These are phyloP conservation scores for Firmiana major DNA, from an alignment of 345 rosid genomes.

Conservation along the genomic window DNA sequence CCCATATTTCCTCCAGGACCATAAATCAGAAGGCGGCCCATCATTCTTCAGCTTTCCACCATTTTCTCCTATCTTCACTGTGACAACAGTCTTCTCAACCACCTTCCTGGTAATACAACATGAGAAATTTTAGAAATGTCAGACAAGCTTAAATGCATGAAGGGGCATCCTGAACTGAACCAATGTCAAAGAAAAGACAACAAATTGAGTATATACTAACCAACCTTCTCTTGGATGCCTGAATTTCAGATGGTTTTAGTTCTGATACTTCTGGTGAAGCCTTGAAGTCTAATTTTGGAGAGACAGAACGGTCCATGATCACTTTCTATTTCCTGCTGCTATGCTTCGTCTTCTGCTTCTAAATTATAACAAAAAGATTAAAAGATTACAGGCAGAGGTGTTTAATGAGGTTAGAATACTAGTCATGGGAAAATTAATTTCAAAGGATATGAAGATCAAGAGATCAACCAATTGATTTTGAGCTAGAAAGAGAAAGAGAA, in stretches of 20 bases:
- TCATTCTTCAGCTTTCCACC: slow-evolving; percentile 53
- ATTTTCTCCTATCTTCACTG: slow-evolving; percentile 45
- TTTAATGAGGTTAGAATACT: not conserved
- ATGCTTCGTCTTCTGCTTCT: not conserved
- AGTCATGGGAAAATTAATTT: not conserved
- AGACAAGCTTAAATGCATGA: not conserved
- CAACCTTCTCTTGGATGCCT: slow-evolving; percentile 52
- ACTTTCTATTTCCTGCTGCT: not conserved
- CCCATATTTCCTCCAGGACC: slow-evolving; percentile 83
- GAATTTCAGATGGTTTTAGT: slow-evolving; percentile 29
- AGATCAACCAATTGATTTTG: slow-evolving; percentile 17
- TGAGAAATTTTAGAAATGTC: not conserved
- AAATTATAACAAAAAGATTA: slow-evolving; percentile 9
- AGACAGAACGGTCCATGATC: slow-evolving; percentile 37
- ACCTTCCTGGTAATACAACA: slow-evolving; percentile 41
- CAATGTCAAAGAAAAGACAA: not conserved
- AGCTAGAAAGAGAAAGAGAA: slow-evolving; percentile 1
- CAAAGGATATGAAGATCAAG: slow-evolving; percentile 16
- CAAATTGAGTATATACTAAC: not conserved
- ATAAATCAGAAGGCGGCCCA: slow-evolving; percentile 63
- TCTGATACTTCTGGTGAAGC: slow-evolving; percentile 28
- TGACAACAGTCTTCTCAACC: slow-evolving; percentile 54
- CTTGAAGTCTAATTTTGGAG: slow-evolving; percentile 31
- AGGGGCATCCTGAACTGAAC: not conserved
- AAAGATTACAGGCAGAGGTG: slow-evolving; percentile 6